Evolutionary conservation across 495 filamentous ascomycete genomes (phyloP), one percentile per base, ranked within the genome.

Genomic region (Beverwykella pulmonaria): DNA sequence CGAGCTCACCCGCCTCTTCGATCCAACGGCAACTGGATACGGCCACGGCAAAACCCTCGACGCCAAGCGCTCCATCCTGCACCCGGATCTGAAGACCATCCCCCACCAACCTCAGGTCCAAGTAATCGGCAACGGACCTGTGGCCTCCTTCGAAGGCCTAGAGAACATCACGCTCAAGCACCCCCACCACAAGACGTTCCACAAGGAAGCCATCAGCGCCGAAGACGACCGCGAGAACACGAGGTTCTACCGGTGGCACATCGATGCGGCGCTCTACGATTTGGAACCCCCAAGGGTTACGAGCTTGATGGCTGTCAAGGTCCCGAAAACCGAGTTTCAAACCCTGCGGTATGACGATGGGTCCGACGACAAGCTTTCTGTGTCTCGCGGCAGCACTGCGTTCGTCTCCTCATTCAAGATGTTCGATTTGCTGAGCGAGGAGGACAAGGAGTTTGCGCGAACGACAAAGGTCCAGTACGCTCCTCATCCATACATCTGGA

Each of bases 41-140:
- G 89, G 89, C 46, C 89, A 91, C 71, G 88, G 88, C 74, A 88
- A 87, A 71, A 87, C 87, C 19, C 77, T 88, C 68, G 87, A 89
- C 72, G 81, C 79, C 1, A 87, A 88, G 70, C 82, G 87, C 47
- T 86, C 82, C 71, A 84, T 92, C 73, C 82, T 92, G 20, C 89
- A 91, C 70, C 88, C 89, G 0, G 89, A 92, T 68, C 80, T 91
- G 17, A 91, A 92, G 76, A 92, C 89, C 1, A 84, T 91, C 44
- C 88, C 89, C 0, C 88, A 90, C 75, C 88, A 92, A 72, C 88
- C 88, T 10, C 87, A 92, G 74, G 88, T 92, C 5, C 89, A 92
- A 68, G 84, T 91, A 49, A 91, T 92, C 69, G 89, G 89, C 46
- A 90, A 92, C 73, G 88, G 89, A 17, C 79, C 81, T 65, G 79